Evolutionary conservation across 1,139 yeast species (phyloP), one percentile per base, ranked within the genome.

Genomic region (Candida buenavistaensis): DNA sequence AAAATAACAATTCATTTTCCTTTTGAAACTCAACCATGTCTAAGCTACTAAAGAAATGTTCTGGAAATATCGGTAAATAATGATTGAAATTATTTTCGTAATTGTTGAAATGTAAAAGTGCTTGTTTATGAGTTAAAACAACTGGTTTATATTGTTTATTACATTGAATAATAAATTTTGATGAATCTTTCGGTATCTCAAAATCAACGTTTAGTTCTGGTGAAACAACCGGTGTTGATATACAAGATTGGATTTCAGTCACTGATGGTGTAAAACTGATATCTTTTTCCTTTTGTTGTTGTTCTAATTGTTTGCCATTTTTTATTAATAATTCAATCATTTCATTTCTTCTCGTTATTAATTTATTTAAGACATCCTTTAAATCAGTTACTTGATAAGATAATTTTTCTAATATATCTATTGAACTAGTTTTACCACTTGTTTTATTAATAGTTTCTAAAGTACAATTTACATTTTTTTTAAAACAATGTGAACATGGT

Each of bases 401-500:
- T 35, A 68, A 51, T 32, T 47, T 54, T 35, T 64, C 68, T 2
- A 67, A 43, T 32, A 55, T 39, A 19, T 69, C 68, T 30, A 57
- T 51, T 26, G 55, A 49, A 13, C 33, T 42, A 3, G 57, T 48
- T 29, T 65, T 48, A 23, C 61, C 57, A 6, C 63, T 54, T 14
- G 54, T 47, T 28, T 52, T 49, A 14, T 57, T 50, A 12, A 64
- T 57, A 14, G 60, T 45, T 42, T 76, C 86, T 35, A 80, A 61
- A 28, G 70, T 68, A 48, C 88, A 81, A 27, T 59, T 55, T 12
- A 72, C 48, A 16, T 74, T 73, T 40, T 71, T 68, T 51, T 73
- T 76, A 10, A 62, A 45, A 52, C 88, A 81, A 19, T 75, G 71
- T 3, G 81, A 55, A 50, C 88, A 81, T 0, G 84, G 75, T 19